A percentile compares a stretch with the other conserved stretches of the same genome.
phyloP scores from a whole-genome alignment of 768 basidiomycete genomes.

The Psilocybe cyanescens region DNA sequence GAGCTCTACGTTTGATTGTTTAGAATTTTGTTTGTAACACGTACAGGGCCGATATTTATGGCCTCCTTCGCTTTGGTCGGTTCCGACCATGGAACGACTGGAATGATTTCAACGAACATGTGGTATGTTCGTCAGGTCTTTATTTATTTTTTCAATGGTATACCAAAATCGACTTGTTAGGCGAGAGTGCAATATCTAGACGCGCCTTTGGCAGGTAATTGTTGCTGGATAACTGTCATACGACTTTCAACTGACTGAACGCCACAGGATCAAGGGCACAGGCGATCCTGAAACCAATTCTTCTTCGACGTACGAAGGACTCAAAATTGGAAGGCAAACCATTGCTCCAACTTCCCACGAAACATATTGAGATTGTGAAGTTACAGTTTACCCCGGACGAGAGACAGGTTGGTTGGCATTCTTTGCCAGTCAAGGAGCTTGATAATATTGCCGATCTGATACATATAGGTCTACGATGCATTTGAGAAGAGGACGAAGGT shows the following conservation, averaged over 20 bases:
- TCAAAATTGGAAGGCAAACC: conserved; percentile 68
- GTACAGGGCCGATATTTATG: conserved; percentile 68
- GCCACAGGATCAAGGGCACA: conserved; percentile 60
- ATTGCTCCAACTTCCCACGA: conserved; percentile 64
- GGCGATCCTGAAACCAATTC: conserved; percentile 63
- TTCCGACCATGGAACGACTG: conserved; percentile 79
- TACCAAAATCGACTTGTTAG: conserved; percentile 28
- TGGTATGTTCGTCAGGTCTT: conserved; percentile 40
- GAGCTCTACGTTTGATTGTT: conserved; percentile 11
- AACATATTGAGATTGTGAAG: conserved; percentile 60
- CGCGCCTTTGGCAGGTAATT: conserved; percentile 61
- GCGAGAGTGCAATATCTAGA: conserved; percentile 56
- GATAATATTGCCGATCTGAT: too few relatives aligned
- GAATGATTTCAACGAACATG: conserved; percentile 60
- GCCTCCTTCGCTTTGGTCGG: conserved; percentile 68
- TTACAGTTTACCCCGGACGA: conserved; percentile 71
- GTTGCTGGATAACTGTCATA: neutral
- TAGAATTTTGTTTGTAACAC: neutral
- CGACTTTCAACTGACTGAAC: too few relatives aligned
- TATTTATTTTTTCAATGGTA: neutral
- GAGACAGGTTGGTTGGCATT: conserved; percentile 55
- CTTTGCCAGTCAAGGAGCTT: too few relatives aligned
- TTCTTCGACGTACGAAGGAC: conserved; percentile 78
- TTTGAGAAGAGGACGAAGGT: conserved; percentile 61
- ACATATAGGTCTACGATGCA: conserved; percentile 47